Base-by-base conservation (phyloP, 257 asterid species). In the Catharanthus roseus region DNA sequence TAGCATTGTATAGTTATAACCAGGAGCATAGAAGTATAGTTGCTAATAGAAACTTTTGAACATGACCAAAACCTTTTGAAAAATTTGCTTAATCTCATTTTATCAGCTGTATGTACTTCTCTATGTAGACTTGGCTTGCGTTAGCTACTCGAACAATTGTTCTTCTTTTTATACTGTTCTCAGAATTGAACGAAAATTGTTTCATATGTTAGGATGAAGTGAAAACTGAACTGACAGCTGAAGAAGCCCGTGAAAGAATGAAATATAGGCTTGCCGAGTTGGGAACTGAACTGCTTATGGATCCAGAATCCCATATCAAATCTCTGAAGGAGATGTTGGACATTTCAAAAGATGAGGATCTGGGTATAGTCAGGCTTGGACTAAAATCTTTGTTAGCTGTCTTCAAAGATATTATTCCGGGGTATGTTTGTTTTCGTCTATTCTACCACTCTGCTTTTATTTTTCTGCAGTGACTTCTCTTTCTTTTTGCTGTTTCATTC, bases 381-480 rank as follows among this genome's bases (percentile, higher is more conserved):
- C 84, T 95, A 55, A 86, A 88, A 77, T 95, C 99, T 56, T 82
- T 95, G 84, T 79, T 95, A 82, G 99, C 99, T 69, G 97, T 95
- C 67, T 95, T 95, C 77, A 91, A 83, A 83, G 97, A 91, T 82
- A 91, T 95, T 56, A 86, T 89, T 81, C 99, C 99, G 49, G 97
- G 99, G 99, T 89, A 83, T 74, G 87, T 31, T 73, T 72, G 67
- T 57, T 66, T 68, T 70, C 21, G 50, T 61, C 53, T 36, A 67
- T 63, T 34, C 73, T 76, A 26, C 54, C 54, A 33, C 77, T 45
- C 38, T 64, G 65, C 41, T 56, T 56, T 44, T n/a, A 23, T 54
- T 39, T 82, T 63, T 33, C 13, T 69, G 67, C 50, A 57, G 36
- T 28, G 10, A n/a, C 45, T 44, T 19, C 65, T 51, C 62, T 24